Conservation (phyloP, 768 basidiomycete genomes). For the Agrocybe chaxingu region DNA sequence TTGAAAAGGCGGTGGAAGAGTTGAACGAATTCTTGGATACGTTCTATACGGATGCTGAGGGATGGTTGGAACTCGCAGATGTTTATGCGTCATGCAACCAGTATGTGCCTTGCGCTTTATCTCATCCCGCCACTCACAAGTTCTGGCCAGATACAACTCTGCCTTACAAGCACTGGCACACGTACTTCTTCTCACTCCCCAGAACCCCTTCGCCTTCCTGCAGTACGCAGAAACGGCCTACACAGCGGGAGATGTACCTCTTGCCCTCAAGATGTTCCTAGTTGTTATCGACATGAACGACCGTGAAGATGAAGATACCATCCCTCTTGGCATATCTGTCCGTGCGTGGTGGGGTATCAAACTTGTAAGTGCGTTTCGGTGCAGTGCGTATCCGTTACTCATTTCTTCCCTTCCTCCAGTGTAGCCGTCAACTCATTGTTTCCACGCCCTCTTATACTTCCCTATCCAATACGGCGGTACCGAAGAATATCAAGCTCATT, state of each 20-base stretch:
- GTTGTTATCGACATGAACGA: constrained; percentile 78
- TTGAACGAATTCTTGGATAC: constrained; percentile 76
- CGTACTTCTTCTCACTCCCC: constrained; percentile 76
- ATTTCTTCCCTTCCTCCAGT: constrained; percentile 34
- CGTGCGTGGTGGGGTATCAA: constrained; percentile 86
- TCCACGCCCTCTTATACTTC: constrained; percentile 41
- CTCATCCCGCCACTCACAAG: background rate
- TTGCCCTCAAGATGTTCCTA: constrained; percentile 79
- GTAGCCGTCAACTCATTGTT: constrained; percentile 50
- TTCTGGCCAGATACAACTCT: constrained; percentile 54
- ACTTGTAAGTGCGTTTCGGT: constrained; percentile 48
- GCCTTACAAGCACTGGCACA: constrained; percentile 79
- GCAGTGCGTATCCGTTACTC: background rate
- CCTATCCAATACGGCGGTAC: constrained; percentile 54
- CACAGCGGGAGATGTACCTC: constrained; percentile 67
- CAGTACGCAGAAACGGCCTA: constrained; percentile 88
- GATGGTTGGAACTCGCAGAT: constrained; percentile 84
- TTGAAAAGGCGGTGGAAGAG: constrained; percentile 67
- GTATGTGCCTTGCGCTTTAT: constrained; percentile 38
- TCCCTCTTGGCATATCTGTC: constrained; percentile 54
- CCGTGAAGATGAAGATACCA: constrained; percentile 41
- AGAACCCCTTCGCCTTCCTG: constrained; percentile 83
- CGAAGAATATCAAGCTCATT: constrained; percentile 54
- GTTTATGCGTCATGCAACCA: constrained; percentile 73
- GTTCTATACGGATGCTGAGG: constrained; percentile 85